Evolutionary conservation across 257 asterid species (phyloP), one percentile per base, ranked within the genome.

Genomic region (Nicotiana paniculata): DNA sequence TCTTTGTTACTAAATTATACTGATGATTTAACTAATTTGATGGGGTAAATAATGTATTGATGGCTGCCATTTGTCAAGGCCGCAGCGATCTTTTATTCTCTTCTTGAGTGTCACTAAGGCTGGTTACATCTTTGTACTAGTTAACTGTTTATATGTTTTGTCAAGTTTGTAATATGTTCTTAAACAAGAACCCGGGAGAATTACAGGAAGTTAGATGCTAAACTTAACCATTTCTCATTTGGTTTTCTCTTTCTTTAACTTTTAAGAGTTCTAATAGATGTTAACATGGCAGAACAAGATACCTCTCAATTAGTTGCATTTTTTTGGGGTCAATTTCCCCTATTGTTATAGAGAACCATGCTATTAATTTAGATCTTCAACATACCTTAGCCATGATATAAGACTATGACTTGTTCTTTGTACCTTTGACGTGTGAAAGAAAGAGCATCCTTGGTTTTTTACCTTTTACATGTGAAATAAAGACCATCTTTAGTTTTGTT

Each of bases 171-270:
- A 48, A 43, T 21, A 43, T 43, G n/a, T 70, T 70, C 33, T 70
- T 32, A 21, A 70, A 43, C 24, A 6, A 46, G 59, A 46, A 9
- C 21, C 21, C 6, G 48, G 79, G 61, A 72, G 13, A 72, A 24
- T 24, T 72, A 72, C 61, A 72, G 78, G 62, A 74, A 74, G 26
- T 75, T 48, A 74, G 46, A 75, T 75, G 76, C 58, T 51, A 75
- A 48, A 75, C 10, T 17, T 51, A 75, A 16, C 1, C 8, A 12
- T 26, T 75, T 75, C 43, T 51, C 63, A 26, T 75, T 48, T 75
- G 63, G 79, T 12, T 37, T 18, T 72, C 21, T 43, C 59, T 72
- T 3, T 21, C 3, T 33, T 21, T 21, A 21, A 21, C 24, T 21
- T 24, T 43, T 24, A 39, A 39, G 55, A 37, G 9, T 37, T n/a